Percentiles rank a stretch among this genome's conserved stretches.
Conservation (phyloP, 331 rosid species). For the Arachis monticola region DNA sequence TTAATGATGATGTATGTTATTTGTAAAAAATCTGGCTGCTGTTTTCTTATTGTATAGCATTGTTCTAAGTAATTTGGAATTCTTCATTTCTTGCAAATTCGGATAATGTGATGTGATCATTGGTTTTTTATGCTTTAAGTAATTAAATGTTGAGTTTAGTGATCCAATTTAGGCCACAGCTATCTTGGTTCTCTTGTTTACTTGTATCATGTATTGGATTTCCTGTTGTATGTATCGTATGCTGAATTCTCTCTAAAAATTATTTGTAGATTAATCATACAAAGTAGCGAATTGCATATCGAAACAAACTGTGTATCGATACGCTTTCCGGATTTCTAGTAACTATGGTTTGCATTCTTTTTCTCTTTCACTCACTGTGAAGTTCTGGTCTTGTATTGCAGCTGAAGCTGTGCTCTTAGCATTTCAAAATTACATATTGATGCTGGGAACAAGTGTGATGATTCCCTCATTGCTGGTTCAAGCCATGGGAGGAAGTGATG, state of each 20-base stretch:
- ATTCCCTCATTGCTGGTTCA: slow-evolving; percentile 84
- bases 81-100: not conserved
- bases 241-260: too few species aligned
- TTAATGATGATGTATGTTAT: not conserved
- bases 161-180: slow-evolving; percentile 1
- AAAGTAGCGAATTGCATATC: too few species aligned
- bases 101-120: slow-evolving; percentile 23
- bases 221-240: too few species aligned
- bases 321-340: not conserved
- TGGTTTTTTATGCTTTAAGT: slow-evolving; percentile 25
- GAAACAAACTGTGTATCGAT: too few species aligned
- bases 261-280: too few species aligned
- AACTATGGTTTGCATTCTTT: slow-evolving; percentile 9
- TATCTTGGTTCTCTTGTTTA: too few species aligned
- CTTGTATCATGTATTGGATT: too few species aligned
- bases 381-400: slow-evolving; percentile 47
- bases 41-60: not conserved
- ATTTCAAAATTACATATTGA: slow-evolving; percentile 94
- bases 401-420: slow-evolving; percentile 88
- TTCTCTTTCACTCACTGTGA: slow-evolving; percentile 28
- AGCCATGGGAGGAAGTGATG: slow-evolving; percentile 94
- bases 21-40: not conserved
- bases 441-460: slow-evolving; percentile 97
- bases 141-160: slow-evolving; percentile 5
- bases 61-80: not conserved